phyloP scores from a whole-genome alignment of 768 basidiomycete species.

The Tulasnella sp. region DNA sequence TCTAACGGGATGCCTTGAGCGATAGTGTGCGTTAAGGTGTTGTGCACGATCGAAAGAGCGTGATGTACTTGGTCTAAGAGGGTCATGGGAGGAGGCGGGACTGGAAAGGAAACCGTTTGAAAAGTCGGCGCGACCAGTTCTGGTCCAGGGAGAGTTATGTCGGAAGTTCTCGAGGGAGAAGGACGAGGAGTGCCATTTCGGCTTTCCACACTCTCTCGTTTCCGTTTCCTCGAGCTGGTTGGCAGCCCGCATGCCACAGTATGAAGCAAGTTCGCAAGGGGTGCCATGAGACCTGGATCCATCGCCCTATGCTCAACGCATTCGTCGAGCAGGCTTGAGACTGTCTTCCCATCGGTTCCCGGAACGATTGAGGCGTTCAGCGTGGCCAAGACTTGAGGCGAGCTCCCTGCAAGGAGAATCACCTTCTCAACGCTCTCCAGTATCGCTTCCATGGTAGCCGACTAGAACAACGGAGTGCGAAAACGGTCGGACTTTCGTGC shows the following conservation, averaged over 20 bases:
- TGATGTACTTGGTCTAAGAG: not conserved
- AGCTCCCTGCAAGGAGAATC: constrained; percentile 38
- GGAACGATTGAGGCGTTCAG: constrained; percentile 44
- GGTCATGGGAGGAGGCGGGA: not conserved
- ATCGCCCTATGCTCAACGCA: not conserved
- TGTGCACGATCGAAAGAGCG: constrained; percentile 2
- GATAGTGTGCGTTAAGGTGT: not conserved
- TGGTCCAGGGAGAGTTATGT: not conserved
- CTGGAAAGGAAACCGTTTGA: not conserved
- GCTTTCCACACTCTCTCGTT: constrained; percentile 28
- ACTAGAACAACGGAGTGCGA: not conserved
- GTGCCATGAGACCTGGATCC: not conserved
- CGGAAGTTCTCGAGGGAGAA: not conserved
- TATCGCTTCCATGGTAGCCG: not conserved
- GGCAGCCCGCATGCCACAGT: not conserved
- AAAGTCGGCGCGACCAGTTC: not conserved
- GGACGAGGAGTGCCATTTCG: not conserved
- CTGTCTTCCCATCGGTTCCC: constrained; percentile 34
- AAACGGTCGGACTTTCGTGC: not conserved
- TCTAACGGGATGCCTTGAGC: constrained; percentile 36
- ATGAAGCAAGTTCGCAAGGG: not conserved
- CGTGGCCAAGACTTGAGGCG: constrained; percentile 42
- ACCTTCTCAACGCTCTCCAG: not conserved
- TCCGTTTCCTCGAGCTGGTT: constrained; percentile 29
- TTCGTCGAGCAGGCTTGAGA: constrained; percentile 41